These are phyloP conservation scores for Lachnellula cervina DNA, from an alignment of 2,329 filamentous ascomycete species.

Conservation along the genomic window DNA sequence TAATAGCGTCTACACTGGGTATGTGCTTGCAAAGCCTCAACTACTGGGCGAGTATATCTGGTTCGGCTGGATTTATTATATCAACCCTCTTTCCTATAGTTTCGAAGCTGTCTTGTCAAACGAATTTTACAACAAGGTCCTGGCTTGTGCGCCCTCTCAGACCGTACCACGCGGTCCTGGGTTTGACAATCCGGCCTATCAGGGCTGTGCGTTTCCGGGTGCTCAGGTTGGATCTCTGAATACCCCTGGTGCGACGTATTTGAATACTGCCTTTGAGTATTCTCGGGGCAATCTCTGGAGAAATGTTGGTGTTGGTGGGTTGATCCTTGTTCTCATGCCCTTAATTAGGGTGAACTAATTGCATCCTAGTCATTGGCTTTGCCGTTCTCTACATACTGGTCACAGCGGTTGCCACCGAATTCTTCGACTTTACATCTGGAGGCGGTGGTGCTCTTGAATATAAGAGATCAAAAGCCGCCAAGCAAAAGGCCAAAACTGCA, in stretches of 20 bases:
- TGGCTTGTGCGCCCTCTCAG: slow-evolving; percentile 53
- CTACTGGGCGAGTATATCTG: slow-evolving; percentile 56
- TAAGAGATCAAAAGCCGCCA: slow-evolving; percentile 61
- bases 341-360: neutral
- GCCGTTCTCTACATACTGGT: slow-evolving; percentile 68
- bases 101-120: slow-evolving; percentile 61
- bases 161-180: slow-evolving; percentile 56
- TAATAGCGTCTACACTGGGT: slow-evolving; percentile 54
- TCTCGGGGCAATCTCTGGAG: slow-evolving; percentile 56
- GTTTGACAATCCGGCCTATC: slow-evolving; percentile 46
- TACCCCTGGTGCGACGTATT: slow-evolving; percentile 51
- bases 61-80: slow-evolving; percentile 55
- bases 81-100: slow-evolving; percentile 48
- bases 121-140: slow-evolving; percentile 52
- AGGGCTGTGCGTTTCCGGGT: slow-evolving; percentile 60
- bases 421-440: slow-evolving; percentile 55
- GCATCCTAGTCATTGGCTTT: slow-evolving; percentile 59
- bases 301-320: slow-evolving; percentile 52
- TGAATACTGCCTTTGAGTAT: slow-evolving; percentile 52
- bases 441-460: slow-evolving; percentile 68
- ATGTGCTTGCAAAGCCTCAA: slow-evolving; percentile 61
- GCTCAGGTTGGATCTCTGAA: slow-evolving; percentile 44
- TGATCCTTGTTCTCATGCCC: neutral
- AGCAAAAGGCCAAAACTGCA: slow-evolving; percentile 45
- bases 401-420: slow-evolving; percentile 65